Conservation (phyloP, 2,329 filamentous ascomycete genomes). For the Aspergillus fumigatus region DNA sequence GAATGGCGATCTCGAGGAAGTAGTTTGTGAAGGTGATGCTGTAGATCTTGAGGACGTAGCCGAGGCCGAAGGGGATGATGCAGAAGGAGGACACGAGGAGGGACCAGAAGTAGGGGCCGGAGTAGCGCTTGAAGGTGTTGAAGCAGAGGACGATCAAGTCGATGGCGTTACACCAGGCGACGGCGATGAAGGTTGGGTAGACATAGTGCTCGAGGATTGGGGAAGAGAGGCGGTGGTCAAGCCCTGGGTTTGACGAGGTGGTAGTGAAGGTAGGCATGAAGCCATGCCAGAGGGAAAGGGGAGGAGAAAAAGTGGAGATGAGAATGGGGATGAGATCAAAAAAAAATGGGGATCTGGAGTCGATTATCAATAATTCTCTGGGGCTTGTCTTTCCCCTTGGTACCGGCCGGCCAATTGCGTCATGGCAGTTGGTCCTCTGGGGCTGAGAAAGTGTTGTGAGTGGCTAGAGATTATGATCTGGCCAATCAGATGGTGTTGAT, state of each 20-base stretch:
- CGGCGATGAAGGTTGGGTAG: conserved; percentile 35
- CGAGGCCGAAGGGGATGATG: conserved; percentile 43
- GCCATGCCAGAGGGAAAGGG: neutral
- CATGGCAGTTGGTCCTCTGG: neutral
- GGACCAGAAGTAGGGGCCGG: conserved; percentile 48
- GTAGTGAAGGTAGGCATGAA: conserved; percentile 10
- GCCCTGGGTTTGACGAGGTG: conserved; percentile 3
- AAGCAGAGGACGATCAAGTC: conserved; percentile 46
- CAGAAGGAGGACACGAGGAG: conserved; percentile 40
- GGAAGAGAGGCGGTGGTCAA: conserved; percentile 3
- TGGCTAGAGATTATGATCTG: neutral
- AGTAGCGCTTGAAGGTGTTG: conserved; percentile 43
- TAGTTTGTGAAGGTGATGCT: conserved; percentile 29
- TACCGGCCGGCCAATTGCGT: conserved; percentile 1
- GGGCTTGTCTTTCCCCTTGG: neutral
- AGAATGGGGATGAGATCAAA: neutral
- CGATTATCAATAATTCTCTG: neutral
- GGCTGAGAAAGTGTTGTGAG: neutral
- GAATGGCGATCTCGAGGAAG: conserved; percentile 34
- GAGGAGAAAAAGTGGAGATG: neutral
- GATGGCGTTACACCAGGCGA: conserved; percentile 47
- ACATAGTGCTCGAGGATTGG: conserved; percentile 23
- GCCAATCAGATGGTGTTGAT: neutral
- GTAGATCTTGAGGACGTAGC: conserved; percentile 44
- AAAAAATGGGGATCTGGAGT: neutral